Evolutionary conservation across 495 filamentous ascomycete genomes (phyloP).

Genomic region (Stereocaulon alpinum): DNA sequence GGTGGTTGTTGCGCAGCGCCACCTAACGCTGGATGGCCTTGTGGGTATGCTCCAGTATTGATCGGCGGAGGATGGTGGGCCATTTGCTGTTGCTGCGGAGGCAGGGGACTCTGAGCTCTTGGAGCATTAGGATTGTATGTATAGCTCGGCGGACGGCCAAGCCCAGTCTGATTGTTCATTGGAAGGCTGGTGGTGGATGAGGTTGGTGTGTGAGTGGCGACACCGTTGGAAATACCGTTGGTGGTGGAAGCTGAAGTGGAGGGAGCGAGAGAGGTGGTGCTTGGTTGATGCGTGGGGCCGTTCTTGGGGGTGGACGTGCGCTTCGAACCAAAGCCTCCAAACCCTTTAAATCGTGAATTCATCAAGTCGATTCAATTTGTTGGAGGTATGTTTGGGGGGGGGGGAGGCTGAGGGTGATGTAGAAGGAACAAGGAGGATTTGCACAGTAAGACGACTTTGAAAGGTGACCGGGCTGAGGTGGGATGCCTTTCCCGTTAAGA

Average conservation of each 20-base stretch:
- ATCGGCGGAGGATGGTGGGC: constrained; percentile 57
- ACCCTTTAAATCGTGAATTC: constrained; percentile 41
- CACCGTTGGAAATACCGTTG: constrained; percentile 22
- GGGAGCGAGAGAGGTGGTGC: constrained; percentile 29
- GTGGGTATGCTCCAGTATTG: constrained; percentile 51
- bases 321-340: constrained; percentile 35
- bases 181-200: constrained; percentile 44
- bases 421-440: neutral
- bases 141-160: constrained; percentile 64
- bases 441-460: constrained; percentile 4
- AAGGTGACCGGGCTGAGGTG: neutral
- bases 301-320: constrained; percentile 31
- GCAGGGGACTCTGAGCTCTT: constrained; percentile 48
- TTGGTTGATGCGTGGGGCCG: constrained; percentile 26
- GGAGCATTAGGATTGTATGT: constrained; percentile 50
- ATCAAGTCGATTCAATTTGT: constrained; percentile 31
- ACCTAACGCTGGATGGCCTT: constrained; percentile 41
- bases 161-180: constrained; percentile 36
- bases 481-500: neutral
- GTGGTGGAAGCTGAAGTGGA: constrained; percentile 24
- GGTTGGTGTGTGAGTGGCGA: constrained; percentile 23
- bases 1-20: constrained; percentile 34
- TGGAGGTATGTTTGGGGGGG: neutral
- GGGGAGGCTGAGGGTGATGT: neutral
- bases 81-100: constrained; percentile 49